Percentiles rank a stretch among this genome's conserved stretches.
These are phyloP conservation scores for Aspergillus sparsus DNA, from an alignment of 495 filamentous ascomycete species.

Conservation along the genomic window DNA sequence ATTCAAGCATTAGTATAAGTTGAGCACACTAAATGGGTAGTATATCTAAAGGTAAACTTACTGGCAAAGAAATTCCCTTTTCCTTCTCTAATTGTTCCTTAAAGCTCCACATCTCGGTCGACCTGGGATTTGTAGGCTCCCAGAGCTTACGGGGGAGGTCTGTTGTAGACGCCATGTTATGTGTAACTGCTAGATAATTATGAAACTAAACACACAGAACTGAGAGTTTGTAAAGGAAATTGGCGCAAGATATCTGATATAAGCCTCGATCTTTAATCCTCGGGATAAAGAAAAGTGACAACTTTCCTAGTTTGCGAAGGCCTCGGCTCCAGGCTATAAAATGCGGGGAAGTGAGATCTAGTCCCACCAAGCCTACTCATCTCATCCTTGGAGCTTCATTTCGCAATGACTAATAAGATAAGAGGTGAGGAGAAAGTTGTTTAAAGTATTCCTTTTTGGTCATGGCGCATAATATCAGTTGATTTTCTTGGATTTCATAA, in stretches of 20 bases:
- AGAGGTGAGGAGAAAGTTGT: no score
- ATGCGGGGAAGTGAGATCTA: slow-evolving; percentile 2
- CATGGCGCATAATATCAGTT: no score
- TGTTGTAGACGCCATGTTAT: slow-evolving; percentile 11
- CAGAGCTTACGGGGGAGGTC: slow-evolving; percentile 51
- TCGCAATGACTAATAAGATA: no score
- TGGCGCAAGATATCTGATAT: background rate
- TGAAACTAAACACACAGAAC: slow-evolving; percentile 2
- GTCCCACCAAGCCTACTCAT: background rate
- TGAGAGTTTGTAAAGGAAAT: background rate
- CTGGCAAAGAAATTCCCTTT: slow-evolving; percentile 17
- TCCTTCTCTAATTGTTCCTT: slow-evolving; percentile 30
- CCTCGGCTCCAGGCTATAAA: background rate
- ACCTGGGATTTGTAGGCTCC: slow-evolving; percentile 61
- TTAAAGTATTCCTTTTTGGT: no score
- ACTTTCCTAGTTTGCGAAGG: background rate
- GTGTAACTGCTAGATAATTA: background rate
- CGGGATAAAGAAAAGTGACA: background rate
- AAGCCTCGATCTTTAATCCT: background rate
- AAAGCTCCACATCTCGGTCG: slow-evolving; percentile 66
- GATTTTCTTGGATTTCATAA: no score
- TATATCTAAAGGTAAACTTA: slow-evolving; percentile 1
- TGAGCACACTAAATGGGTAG: background rate
- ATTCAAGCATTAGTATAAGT: background rate
- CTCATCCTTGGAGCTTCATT: no score